A percentile compares a stretch with the other conserved stretches of the same genome.
Conservation (phyloP, 169 alveolate genomes). For the Plasmodium malariae region DNA sequence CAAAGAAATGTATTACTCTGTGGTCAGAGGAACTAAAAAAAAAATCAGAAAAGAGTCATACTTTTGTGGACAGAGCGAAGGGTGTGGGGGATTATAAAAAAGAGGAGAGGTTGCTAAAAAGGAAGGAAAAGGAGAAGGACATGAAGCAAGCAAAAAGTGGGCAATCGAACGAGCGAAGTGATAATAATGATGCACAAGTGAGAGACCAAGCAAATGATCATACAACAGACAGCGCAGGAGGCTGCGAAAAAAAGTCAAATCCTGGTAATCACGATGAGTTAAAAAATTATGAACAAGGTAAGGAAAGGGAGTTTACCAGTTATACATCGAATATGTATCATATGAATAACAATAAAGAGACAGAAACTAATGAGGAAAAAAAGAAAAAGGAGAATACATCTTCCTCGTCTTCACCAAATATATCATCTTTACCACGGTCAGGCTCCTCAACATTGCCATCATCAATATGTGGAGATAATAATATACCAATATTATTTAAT, state of each 20-base stretch:
- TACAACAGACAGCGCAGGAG: background rate
- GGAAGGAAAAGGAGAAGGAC: constrained; percentile 31
- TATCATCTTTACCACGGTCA: background rate
- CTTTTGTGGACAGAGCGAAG: constrained; percentile 9
- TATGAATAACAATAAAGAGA: too few species aligned
- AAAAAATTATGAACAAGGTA: background rate
- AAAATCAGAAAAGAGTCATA: constrained; percentile 10
- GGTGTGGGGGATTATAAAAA: constrained; percentile 19
- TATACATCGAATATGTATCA: too few species aligned
- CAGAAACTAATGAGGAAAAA: background rate
- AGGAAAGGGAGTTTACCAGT: background rate
- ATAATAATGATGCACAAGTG: background rate
- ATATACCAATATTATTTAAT: constrained; percentile 47
- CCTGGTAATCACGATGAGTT: background rate
- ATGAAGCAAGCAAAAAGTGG: background rate
- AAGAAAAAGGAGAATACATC: constrained; percentile 17
- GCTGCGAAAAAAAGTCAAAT: background rate
- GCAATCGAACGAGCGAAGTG: background rate
- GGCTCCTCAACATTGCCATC: background rate
- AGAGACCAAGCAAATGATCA: background rate
- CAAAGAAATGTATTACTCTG: constrained; percentile 42
- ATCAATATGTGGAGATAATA: constrained; percentile 11
- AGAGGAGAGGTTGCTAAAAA: constrained; percentile 27
- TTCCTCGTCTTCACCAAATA: too few species aligned
- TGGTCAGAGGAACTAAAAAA: constrained; percentile 72